phyloP scores from a whole-genome alignment of 2,329 filamentous ascomycete species.

The Colletotrichum sp. region DNA sequence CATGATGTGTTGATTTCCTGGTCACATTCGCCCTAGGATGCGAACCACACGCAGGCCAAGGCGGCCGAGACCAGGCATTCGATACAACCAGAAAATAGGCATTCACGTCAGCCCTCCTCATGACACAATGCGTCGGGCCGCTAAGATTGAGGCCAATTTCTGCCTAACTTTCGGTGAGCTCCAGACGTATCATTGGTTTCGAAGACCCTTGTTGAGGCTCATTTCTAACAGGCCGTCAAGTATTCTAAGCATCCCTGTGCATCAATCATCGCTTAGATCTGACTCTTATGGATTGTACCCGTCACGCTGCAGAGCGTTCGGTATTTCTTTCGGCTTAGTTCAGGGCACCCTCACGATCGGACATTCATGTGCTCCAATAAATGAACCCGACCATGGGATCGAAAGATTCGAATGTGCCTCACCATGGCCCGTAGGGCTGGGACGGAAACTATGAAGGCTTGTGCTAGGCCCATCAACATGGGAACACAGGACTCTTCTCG shows the following conservation, averaged over 20 bases:
- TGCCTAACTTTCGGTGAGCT: not conserved
- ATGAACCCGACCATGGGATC: rapidly evolving
- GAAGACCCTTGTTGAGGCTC: not conserved
- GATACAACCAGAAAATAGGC: not conserved
- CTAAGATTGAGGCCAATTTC: not conserved
- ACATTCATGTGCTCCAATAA: no score
- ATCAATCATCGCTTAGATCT: not conserved
- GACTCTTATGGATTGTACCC: no score
- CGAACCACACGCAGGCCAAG: not conserved
- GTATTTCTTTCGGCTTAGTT: not conserved
- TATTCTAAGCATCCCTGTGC: no score
- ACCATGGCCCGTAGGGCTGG: not conserved
- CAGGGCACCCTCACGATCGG: no score
- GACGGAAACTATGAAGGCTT: no score
- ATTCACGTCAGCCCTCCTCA: no score
- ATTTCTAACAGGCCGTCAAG: not conserved
- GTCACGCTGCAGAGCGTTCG: not conserved
- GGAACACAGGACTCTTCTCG: no score
- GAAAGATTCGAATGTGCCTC: not conserved
- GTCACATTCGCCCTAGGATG: rapidly evolving
- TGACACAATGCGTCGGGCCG: not conserved
- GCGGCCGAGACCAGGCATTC: not conserved
- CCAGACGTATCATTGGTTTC: not conserved
- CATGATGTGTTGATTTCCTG: not conserved
- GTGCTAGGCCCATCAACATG: no score